Conservation (phyloP, 306 rosid species). For the apple (Malus domestica) region ASM211411v1 NC_041799.1:1216001-1216500, state of each 20-base stretch:
- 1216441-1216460: background rate
- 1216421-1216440: background rate
- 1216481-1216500: background rate
- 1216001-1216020: constrained; percentile 17
- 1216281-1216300: background rate
- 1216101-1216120: background rate
- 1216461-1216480: background rate
- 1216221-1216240: background rate
- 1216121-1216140: background rate
- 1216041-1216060: constrained; percentile 11
- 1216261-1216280: background rate
- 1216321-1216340: background rate
- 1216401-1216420: background rate
- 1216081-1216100: constrained; percentile 1
- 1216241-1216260: background rate
- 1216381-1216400: background rate
- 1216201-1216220: background rate
- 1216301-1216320: background rate
- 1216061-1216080: constrained; percentile 19
- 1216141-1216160: background rate
- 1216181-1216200: background rate
- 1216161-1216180: background rate
- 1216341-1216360: background rate
- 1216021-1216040: constrained; percentile 22
- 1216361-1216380: background rate